Evolutionary conservation across 2,329 filamentous ascomycete species (phyloP), one percentile per base, ranked within the genome.

Genomic region (Pseudofabraea citricarpa): DNA sequence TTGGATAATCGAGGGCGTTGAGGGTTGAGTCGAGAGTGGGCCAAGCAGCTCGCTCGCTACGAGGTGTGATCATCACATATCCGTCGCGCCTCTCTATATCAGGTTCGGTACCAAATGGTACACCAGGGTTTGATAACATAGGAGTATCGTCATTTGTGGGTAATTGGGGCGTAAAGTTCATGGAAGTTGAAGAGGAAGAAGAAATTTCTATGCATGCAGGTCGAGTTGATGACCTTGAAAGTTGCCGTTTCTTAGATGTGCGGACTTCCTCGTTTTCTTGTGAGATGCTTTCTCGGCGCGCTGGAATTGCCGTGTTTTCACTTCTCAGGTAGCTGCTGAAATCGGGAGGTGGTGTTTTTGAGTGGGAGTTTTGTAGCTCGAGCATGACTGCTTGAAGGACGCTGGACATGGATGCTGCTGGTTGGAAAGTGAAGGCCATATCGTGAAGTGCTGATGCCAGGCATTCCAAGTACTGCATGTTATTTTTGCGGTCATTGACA

Each of bases 341-440:
- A 26, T 43, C 52, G 20, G 43, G 43, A 22, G 19, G 47, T 23
- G 49, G 48, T 4, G 43, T 51, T 22, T 45, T 50, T 4, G 29
- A 27, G 15, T 15, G 39, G 10, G 38, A 37, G 18, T 45, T 48
- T 39, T 64, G 64, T 2, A 77, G 64, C 48, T 77, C 71, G 6
- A 67, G 59, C 29, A 76, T 64, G n/a, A 77, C 72, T n/a, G 67
- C 69, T 46, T 72, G 69, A 4, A 79, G 65, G 5, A 77, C 64
- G 13, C 67, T 62, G 22, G 73, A 70, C 73, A 79, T 78, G 41
- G 70, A 66, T 24, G 70, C 68, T 0, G 74, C 74, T 1, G 75
- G 74, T 43, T 75, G 69, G 55, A 76, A 78, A 1, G 69, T 70
- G 16, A 66, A 57, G 36, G 68, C 66, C 74, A 78, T 76, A 48